Evolutionary conservation across 2,329 filamentous ascomycete species (phyloP), one percentile per base, ranked within the genome.

Genomic region (Pseudogymnoascus sp.): DNA sequence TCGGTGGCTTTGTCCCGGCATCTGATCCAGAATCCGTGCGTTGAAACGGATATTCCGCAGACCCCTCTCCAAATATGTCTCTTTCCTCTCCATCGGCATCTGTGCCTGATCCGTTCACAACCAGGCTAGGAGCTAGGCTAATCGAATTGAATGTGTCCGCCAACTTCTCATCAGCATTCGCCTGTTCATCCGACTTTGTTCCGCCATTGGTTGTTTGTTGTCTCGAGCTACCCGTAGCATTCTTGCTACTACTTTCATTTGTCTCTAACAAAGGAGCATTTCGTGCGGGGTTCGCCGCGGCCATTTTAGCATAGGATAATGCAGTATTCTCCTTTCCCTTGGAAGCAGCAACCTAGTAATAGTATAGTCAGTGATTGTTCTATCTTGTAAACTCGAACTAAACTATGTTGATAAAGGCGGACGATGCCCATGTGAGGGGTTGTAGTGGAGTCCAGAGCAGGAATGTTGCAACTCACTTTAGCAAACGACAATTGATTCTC

Each of bases 1-100:
- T 97, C 37, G 91, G 89, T 61, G 91, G 90, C 75, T 97, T 97
- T 2, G 87, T 92, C 40, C 80, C 84, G 28, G 86, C 75, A 63
- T 88, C 85, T 2, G 84, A 88, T 68, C 77, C 82, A 2, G 84
- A 87, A 71, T 88, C 85, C 44, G 82, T 81, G 70, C 79, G 63
- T 72, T 76, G 71, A 66, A 73, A 74, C 21, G 65, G 68, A 63
- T 73, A 69, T 23, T 74, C 72, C 11, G 69, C 63, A 59, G 71
- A 73, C 5, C 62, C 65, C 25, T 73, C 70, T 59, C 62, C 62
- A 47, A 67, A 28, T 63, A 70, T 72, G 38, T 64, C 65, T 42
- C 62, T 68, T 44, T 53, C 47, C 62, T 38, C 61, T 33, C 62
- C 61, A 56, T 65, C 62, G n/a, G 67, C 33, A 16, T 47, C 35